These are phyloP conservation scores for Vigna unguiculata DNA, from an alignment of 306 rosid species.

Conservation along the genomic window DNA sequence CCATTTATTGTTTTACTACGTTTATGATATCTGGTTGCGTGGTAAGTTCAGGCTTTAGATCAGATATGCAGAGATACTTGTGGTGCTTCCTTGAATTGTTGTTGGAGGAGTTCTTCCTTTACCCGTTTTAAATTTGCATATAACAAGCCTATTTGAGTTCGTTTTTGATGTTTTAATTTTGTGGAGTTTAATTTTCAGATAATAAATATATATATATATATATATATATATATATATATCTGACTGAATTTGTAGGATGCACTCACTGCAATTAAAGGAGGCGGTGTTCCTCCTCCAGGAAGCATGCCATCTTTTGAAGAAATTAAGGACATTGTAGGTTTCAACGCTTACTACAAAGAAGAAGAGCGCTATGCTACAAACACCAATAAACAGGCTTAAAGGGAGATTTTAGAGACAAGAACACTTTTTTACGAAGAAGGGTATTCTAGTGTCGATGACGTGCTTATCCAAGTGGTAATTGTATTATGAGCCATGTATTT, in stretches of 20 bases:
- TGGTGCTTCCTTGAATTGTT: neutral
- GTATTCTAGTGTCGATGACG: too few relatives aligned
- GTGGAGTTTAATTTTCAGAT: neutral
- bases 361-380: conserved; percentile 70
- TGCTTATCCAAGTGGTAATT: too few relatives aligned
- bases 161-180: neutral
- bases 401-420: too few relatives aligned
- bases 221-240: neutral
- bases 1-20: neutral
- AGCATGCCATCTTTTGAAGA: conserved; percentile 90
- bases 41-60: too few relatives aligned
- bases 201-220: neutral
- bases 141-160: neutral
- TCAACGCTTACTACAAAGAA: conserved; percentile 82
- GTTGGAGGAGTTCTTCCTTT: neutral
- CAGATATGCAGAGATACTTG: neutral
- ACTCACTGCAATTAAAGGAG: conserved; percentile 71
- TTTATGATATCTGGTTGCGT: neutral
- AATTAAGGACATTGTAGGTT: conserved; percentile 85
- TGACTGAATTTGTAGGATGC: conserved; percentile 66
- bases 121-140: too few relatives aligned
- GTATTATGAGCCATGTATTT: too few relatives aligned
- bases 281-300: conserved; percentile 83
- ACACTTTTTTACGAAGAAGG: too few relatives aligned
- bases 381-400: too few relatives aligned